phyloP scores from a whole-genome alignment of 768 basidiomycete genomes.

The Gyrodon lividus region DNA sequence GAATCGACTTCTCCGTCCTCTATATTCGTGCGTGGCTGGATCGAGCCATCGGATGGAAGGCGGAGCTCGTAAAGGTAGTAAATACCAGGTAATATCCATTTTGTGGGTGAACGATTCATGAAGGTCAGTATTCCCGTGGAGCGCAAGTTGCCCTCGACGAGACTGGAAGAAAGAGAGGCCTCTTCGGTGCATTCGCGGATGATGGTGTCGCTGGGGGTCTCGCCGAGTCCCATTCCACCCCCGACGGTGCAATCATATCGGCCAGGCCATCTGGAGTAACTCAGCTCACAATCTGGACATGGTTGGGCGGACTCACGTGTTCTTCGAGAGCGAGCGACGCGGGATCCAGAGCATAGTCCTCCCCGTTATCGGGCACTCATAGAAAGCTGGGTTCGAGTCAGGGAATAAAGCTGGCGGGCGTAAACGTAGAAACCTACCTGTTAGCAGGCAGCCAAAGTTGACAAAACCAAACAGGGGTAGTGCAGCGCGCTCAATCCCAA shows the following conservation, averaged over 20 bases:
- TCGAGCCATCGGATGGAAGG: slow-evolving; percentile 34
- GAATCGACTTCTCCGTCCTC: slow-evolving; percentile 43
- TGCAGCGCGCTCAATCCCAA: slow-evolving; percentile 43
- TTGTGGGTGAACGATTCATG: slow-evolving; percentile 41
- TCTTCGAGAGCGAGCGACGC: slow-evolving; percentile 39
- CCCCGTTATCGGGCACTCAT: slow-evolving; percentile 29
- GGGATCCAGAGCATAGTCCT: slow-evolving; percentile 40
- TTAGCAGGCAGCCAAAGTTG: slow-evolving; percentile 45
- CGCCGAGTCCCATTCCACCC: slow-evolving; percentile 43
- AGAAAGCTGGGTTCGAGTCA: slow-evolving; percentile 29
- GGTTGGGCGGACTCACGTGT: slow-evolving; percentile 32
- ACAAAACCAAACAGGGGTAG: slow-evolving; percentile 45
- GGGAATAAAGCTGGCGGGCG: background rate
- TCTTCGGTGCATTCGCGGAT: slow-evolving; percentile 45
- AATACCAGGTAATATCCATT: slow-evolving; percentile 45
- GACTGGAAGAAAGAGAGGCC: slow-evolving; percentile 39
- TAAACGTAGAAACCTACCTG: slow-evolving; percentile 23
- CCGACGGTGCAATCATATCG: slow-evolving; percentile 44
- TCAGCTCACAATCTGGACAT: background rate
- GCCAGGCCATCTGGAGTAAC: slow-evolving; percentile 27
- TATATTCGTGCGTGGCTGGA: slow-evolving; percentile 36
- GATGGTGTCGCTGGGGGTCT: slow-evolving; percentile 36
- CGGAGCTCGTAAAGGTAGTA: slow-evolving; percentile 46
- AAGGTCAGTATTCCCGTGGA: slow-evolving; percentile 40
- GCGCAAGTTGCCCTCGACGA: slow-evolving; percentile 32